Conservation (phyloP, 805 yeast genomes). For the Starmerella kuoi region DNA sequence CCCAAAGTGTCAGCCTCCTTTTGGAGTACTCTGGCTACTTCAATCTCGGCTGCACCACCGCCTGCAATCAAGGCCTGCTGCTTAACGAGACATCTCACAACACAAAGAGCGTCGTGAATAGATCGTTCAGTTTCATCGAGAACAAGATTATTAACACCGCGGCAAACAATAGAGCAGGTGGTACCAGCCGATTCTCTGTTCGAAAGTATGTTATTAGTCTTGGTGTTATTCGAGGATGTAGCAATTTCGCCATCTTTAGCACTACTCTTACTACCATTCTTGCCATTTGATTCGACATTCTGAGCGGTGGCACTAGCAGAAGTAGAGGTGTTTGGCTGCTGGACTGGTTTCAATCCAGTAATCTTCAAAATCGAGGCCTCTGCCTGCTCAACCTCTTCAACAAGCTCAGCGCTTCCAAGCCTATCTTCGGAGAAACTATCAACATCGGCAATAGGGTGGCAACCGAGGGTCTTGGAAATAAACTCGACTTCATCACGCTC, state of each 20-base stretch:
- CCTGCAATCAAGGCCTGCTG: conserved; percentile 90
- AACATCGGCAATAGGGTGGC: conserved; percentile 92
- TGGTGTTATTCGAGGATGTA: conserved; percentile 33
- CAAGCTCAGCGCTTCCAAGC: conserved; percentile 79
- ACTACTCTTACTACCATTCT: conserved; percentile 10
- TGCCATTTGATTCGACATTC: neutral
- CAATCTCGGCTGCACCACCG: conserved; percentile 97
- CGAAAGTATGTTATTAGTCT: neutral
- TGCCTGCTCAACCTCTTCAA: conserved; percentile 81
- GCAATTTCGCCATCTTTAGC: conserved; percentile 12
- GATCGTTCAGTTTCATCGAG: conserved; percentile 96
- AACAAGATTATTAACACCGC: conserved; percentile 87
- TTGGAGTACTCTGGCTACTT: conserved; percentile 61
- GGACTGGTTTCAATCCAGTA: conserved; percentile 44
- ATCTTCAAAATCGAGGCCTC: conserved; percentile 84
- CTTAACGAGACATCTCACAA: conserved; percentile 73
- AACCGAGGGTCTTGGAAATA: conserved; percentile 70
- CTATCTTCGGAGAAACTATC: conserved; percentile 89
- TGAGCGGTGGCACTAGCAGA: conserved; percentile 31
- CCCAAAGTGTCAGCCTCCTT: conserved; percentile 55
- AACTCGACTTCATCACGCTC: conserved; percentile 96
- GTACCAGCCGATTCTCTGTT: neutral
- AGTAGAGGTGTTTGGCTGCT: conserved; percentile 35
- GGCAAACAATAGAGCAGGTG: conserved; percentile 58
- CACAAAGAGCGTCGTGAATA: conserved; percentile 94